Percentiles rank a stretch among this genome's conserved stretches.
Evolutionary conservation across 225 moss, liverwort and hornwort species (phyloP).

Genomic region (Sphagnum tenellum): DNA sequence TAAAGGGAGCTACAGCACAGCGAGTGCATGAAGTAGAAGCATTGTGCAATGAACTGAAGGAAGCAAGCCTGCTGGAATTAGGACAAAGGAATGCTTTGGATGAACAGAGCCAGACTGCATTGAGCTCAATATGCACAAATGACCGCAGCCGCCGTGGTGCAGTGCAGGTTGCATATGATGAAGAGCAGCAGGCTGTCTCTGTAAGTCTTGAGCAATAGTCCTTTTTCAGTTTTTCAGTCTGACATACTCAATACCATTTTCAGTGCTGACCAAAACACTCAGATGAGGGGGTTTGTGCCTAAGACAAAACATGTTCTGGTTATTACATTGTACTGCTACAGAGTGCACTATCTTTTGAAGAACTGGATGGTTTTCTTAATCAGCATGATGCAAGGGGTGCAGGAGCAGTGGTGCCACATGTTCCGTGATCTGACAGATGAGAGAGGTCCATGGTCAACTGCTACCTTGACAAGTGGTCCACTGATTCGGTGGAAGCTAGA

Average conservation of each 20-base stretch:
- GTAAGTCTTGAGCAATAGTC: constrained; percentile 22
- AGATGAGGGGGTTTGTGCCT: no score
- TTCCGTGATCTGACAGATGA: constrained; percentile 73
- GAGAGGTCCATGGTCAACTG: constrained; percentile 78
- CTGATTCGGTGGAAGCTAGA: constrained; percentile 61
- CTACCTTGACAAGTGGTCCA: constrained; percentile 55
- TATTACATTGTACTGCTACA: no score
- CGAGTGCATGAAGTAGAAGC: constrained; percentile 59
- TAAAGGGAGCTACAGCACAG: constrained; percentile 43
- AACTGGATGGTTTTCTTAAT: no score
- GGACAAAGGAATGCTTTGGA: constrained; percentile 58
- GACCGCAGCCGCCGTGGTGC: constrained; percentile 54
- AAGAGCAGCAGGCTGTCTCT: constrained; percentile 69
- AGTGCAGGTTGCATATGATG: constrained; percentile 61
- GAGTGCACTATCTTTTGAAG: no score
- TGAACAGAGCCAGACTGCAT: constrained; percentile 45
- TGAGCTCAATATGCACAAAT: constrained; percentile 44
- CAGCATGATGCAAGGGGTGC: background rate
- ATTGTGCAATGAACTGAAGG: constrained; percentile 45
- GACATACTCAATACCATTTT: no score
- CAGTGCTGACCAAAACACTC: no score
- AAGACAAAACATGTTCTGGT: no score
- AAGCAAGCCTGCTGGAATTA: constrained; percentile 33
- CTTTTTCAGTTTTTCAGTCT: no score
- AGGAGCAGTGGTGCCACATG: constrained; percentile 86